These are phyloP conservation scores for Hypsizygus ulmarius DNA, from an alignment of 1,284 basidiomycete species.

Conservation along the genomic window DNA sequence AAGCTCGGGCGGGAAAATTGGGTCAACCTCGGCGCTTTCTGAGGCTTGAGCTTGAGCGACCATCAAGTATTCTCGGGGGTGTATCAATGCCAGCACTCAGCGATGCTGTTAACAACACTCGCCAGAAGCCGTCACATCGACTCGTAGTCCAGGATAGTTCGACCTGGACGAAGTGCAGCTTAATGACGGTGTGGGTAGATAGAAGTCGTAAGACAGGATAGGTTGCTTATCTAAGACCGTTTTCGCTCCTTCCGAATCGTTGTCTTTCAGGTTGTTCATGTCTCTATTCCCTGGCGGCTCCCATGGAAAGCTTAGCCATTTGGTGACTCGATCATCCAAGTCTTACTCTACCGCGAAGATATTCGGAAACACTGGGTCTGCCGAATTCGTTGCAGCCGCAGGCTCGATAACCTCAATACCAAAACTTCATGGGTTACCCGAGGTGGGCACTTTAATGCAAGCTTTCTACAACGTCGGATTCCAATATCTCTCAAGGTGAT, in stretches of 20 bases:
- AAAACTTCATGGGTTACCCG: constrained; percentile 44
- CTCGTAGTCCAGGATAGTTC: no score
- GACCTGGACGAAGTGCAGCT: no score
- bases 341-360: constrained; percentile 16
- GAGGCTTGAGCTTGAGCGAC: neutral
- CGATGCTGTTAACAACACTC: no score
- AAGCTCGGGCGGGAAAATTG: constrained; percentile 19
- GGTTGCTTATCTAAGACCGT: no score
- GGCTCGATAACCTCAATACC: constrained; percentile 40
- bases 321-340: constrained; percentile 1
- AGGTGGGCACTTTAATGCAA: constrained; percentile 34
- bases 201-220: neutral
- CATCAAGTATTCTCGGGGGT: neutral
- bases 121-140: no score
- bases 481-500: constrained; percentile 38
- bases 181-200: no score
- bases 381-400: constrained; percentile 47
- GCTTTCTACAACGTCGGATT: constrained; percentile 5
- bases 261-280: constrained; percentile 6
- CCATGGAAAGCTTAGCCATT: constrained; percentile 8
- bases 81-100: neutral
- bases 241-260: neutral
- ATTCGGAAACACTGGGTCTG: constrained; percentile 39
- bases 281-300: constrained; percentile 7
- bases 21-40: constrained; percentile 1